A percentile compares a stretch with the other conserved stretches of the same genome.
These are phyloP conservation scores for Pythium brachiatum DNA, from an alignment of 352 stramenopile species.

Conservation along the genomic window DNA sequence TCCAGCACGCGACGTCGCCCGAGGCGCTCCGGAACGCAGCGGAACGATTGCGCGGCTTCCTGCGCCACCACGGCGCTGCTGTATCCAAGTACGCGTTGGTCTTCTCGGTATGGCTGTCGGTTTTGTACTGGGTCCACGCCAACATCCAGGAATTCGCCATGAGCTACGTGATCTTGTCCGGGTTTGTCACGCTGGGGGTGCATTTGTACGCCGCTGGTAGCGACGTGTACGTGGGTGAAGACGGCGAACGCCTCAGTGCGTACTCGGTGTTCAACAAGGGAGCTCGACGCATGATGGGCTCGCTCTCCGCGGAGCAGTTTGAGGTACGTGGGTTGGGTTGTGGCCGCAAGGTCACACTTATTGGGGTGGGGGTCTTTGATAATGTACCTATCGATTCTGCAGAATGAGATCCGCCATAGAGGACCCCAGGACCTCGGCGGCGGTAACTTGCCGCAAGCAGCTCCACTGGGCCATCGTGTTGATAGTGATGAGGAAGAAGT, in stretches of 20 bases:
- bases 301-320: slow-evolving; percentile 80
- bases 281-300: slow-evolving; percentile 67
- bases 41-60: neutral
- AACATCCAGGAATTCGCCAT: slow-evolving; percentile 52
- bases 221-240: neutral
- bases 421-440: slow-evolving; percentile 14
- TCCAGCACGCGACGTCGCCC: slow-evolving; percentile 34
- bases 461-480: slow-evolving; percentile 15
- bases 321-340: slow-evolving; percentile 42
- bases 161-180: slow-evolving; percentile 63
- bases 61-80: slow-evolving; percentile 22
- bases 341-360: neutral
- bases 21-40: slow-evolving; percentile 26
- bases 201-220: slow-evolving; percentile 34
- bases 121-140: slow-evolving; percentile 45
- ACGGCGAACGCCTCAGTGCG: slow-evolving; percentile 47
- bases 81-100: slow-evolving; percentile 25
- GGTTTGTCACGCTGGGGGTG: slow-evolving; percentile 36
- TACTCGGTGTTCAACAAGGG: slow-evolving; percentile 84
- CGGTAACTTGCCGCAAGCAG: slow-evolving; percentile 21
- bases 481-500: slow-evolving; percentile 40
- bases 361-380: neutral
- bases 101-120: slow-evolving; percentile 38
- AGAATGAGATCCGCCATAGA: slow-evolving; percentile 81
- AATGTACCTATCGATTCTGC: neutral